A percentile compares a stretch with the other conserved stretches of the same genome.
Evolutionary conservation across 2,329 filamentous ascomycete species (phyloP).

Genomic region (Rhynchosporium secalis): DNA sequence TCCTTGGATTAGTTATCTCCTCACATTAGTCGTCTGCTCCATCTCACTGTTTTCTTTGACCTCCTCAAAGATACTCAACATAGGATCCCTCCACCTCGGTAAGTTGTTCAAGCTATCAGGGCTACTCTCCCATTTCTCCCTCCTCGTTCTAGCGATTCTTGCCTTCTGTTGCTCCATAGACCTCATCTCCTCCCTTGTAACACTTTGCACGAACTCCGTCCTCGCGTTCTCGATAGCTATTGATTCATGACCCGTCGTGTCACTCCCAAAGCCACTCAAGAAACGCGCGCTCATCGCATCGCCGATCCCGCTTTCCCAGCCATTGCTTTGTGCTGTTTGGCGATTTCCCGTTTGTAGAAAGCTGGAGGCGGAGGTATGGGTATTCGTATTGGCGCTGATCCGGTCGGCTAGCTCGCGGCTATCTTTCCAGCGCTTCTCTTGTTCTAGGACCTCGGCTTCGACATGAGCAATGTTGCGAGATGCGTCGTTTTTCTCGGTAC

Average conservation of each 20-base stretch:
- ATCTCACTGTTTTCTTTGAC: background rate
- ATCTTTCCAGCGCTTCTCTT: constrained; percentile 7
- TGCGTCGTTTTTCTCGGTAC: background rate
- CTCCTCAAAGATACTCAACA: constrained; percentile 7
- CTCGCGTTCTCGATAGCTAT: background rate
- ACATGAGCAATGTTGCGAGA: background rate
- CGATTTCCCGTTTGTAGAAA: background rate
- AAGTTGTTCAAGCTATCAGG: constrained; percentile 8
- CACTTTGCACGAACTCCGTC: background rate
- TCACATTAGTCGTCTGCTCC: background rate
- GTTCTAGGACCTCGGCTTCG: background rate
- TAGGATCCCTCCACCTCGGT: constrained; percentile 2
- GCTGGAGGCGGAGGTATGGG: background rate
- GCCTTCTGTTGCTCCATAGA: background rate
- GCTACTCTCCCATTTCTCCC: constrained; percentile 9
- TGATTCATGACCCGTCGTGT: background rate
- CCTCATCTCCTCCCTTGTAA: background rate
- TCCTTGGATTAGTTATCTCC: background rate
- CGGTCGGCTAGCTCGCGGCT: background rate
- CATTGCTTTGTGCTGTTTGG: background rate
- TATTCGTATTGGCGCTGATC: background rate
- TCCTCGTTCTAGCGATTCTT: background rate
- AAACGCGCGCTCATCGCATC: background rate
- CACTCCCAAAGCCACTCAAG: background rate
- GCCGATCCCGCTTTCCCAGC: constrained; percentile 2